These are phyloP conservation scores for Trebouxia sp. DNA, from an alignment of 139 green algal species.

Conservation along the genomic window DNA sequence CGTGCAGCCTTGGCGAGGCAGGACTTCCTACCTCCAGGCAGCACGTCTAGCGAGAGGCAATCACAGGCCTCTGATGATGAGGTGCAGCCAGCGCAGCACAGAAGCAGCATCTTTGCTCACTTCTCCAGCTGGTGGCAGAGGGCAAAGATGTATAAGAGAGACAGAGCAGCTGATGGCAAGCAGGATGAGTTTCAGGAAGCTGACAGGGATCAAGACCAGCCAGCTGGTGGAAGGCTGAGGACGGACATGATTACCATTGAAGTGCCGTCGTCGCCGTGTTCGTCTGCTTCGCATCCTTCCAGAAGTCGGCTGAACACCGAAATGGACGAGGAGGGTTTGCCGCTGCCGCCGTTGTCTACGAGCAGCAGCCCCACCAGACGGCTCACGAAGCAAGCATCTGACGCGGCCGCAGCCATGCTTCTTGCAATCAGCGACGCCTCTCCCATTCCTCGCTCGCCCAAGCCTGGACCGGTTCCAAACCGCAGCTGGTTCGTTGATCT, in stretches of 20 bases:
- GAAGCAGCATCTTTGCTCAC: neutral
- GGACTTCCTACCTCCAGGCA: neutral
- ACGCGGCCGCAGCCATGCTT: slow-evolving; percentile 5
- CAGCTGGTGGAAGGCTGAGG: neutral
- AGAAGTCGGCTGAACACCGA: neutral
- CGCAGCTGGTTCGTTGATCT: slow-evolving; percentile 11
- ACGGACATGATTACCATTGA: slow-evolving; percentile 3
- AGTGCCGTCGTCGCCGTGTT: neutral
- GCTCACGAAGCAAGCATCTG: slow-evolving; percentile 6
- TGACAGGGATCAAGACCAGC: neutral
- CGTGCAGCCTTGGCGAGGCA: neutral
- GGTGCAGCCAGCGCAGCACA: neutral
- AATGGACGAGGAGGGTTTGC: neutral
- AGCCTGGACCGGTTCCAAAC: neutral
- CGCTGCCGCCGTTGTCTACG: neutral
- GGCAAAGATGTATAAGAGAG: neutral
- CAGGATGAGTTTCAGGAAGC: neutral
- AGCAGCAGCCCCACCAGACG: slow-evolving; percentile 14
- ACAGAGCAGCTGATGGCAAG: neutral
- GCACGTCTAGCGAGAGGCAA: neutral
- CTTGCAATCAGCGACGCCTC: neutral
- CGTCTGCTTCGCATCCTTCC: neutral
- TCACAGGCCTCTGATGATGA: neutral
- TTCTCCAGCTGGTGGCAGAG: neutral
- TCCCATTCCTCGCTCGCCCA: neutral